A percentile compares a stretch with the other conserved stretches of the same genome.
Conservation (phyloP, 495 filamentous ascomycete genomes). For the Penicillium bialowiezense region DNA sequence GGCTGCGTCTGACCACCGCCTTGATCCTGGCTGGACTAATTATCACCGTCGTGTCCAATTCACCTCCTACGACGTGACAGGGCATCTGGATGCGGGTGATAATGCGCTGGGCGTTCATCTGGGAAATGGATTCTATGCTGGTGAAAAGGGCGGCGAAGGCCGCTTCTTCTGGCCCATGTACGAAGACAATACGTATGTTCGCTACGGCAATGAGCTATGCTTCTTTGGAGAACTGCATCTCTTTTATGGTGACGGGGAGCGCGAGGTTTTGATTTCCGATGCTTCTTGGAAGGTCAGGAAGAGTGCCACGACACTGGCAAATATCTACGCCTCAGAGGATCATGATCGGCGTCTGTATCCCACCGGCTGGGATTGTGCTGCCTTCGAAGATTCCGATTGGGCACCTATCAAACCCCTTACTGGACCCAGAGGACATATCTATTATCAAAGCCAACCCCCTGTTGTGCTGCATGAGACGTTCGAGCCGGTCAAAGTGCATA, state of each 20-base stretch:
- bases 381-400: slow-evolving; percentile 18
- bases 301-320: slow-evolving; percentile 27
- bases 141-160: slow-evolving; percentile 23
- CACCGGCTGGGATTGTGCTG: slow-evolving; percentile 16
- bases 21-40: slow-evolving; percentile 32
- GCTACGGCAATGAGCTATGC: slow-evolving; percentile 31
- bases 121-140: slow-evolving; percentile 30
- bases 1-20: slow-evolving; percentile 21
- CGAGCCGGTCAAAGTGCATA: slow-evolving; percentile 13
- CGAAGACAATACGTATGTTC: slow-evolving; percentile 30
- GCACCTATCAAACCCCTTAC: slow-evolving; percentile 22
- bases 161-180: slow-evolving; percentile 35
- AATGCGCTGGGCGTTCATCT: slow-evolving; percentile 28
- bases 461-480: slow-evolving; percentile 28
- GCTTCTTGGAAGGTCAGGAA: slow-evolving; percentile 23
- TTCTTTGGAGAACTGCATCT: slow-evolving; percentile 30
- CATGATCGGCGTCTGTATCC: slow-evolving; percentile 27
- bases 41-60: slow-evolving; percentile 28
- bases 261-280: slow-evolving; percentile 24
- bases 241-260: slow-evolving; percentile 20
- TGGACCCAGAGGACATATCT: slow-evolving; percentile 23
- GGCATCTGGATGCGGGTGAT: slow-evolving; percentile 8
- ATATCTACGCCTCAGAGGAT: slow-evolving; percentile 29
- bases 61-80: slow-evolving; percentile 25
- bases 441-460: slow-evolving; percentile 26